phyloP scores from a whole-genome alignment of 352 stramenopile genomes.

The Lagenidium giganteum region DNA sequence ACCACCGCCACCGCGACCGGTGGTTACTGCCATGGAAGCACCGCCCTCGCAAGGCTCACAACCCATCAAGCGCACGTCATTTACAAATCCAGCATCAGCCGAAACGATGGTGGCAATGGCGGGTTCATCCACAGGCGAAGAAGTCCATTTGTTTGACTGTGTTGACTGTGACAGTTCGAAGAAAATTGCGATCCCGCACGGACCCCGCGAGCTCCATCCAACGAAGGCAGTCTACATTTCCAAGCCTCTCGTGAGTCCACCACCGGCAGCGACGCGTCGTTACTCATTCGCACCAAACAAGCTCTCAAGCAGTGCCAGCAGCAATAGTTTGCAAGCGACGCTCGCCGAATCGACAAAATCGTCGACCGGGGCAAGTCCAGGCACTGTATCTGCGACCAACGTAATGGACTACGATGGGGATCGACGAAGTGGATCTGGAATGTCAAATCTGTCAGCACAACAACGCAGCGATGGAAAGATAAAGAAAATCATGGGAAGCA shows the following conservation, averaged over 20 bases:
- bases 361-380: too few species aligned
- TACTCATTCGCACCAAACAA: constrained; percentile 2
- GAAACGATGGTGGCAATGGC: too few species aligned
- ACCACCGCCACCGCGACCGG: background rate
- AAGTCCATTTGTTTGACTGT: constrained; percentile 58
- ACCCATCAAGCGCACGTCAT: too few species aligned
- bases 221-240: constrained; percentile 70
- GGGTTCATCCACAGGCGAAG: constrained; percentile 14
- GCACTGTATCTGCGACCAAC: background rate
- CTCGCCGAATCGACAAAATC: too few species aligned
- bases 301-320: background rate
- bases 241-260: constrained; percentile 21
- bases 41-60: background rate
- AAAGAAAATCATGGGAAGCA: constrained; percentile 75
- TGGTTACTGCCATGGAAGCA: background rate
- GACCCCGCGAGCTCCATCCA: constrained; percentile 52
- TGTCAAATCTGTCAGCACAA: too few species aligned
- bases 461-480: too few species aligned
- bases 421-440: constrained; percentile 22
- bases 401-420: constrained; percentile 17
- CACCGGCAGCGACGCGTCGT: constrained; percentile 1
- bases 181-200: constrained; percentile 33
- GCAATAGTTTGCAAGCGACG: too few species aligned
- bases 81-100: too few species aligned
- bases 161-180: constrained; percentile 41